Evolutionary conservation across 768 basidiomycete species (phyloP), one percentile per base, ranked within the genome.

Genomic region (Xanthoconium purpureum): DNA sequence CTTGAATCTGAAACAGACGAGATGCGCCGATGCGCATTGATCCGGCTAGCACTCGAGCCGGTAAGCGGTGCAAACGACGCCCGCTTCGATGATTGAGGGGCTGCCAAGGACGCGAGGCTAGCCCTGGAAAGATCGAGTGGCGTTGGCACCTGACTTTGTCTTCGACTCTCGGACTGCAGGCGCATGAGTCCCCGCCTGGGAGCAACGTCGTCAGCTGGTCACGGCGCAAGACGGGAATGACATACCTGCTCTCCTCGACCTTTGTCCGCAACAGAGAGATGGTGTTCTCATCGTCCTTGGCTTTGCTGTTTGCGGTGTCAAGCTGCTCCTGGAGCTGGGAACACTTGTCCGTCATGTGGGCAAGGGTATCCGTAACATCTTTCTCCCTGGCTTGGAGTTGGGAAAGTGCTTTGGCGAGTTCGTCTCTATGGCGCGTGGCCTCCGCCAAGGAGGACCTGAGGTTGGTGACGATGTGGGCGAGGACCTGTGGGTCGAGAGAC

Each of bases 171-270:
- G 10, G 84, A 83, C 67, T 94, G 91, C 10, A 94, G 78, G 17
- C 89, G 82, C 91, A 94, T 94, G 50, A 94, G 77, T 28, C 89
- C 91, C 44, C 91, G 87, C 63, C 91, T 91, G 66, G 29, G 35
- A 42, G 14, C 40, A 37, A 36, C 33, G 46, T 62, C 55, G 52
- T 47, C 29, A 54, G 55, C 12, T 58, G 44, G 37, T 47, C 20
- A 50, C 20, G 4, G 36, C 24, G 30, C n/a, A 12, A 9, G 1
- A 38, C 30, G 42, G 20, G 33, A 47, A 37, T 15, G 66, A 61
- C 81, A 20, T 63, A 89, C 90, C 91, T 81, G 78, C 89, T 91
- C 71, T 93, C 91, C 64, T 93, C 91, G 4, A 93, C 89, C 69
- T 92, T 93, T n/a, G 82, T 78, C 36, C 91, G 81, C 48, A 94